phyloP scores from a whole-genome alignment of 805 yeast genomes.

The Ogataea ganodermae region DNA sequence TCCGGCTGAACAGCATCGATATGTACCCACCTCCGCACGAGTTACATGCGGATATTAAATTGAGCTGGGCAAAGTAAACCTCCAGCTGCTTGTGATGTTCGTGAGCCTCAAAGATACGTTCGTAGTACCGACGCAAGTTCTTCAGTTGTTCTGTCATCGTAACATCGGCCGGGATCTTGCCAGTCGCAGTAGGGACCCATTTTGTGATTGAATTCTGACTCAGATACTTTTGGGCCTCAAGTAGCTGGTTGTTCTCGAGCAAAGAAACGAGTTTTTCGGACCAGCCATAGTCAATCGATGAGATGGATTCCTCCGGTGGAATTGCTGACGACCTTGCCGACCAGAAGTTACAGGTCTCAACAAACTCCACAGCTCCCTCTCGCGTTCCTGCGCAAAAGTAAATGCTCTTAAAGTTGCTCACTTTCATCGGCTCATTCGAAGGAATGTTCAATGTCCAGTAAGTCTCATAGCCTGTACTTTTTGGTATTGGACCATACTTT shows the following conservation, averaged over 20 bases:
- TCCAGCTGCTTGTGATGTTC: conserved; percentile 43
- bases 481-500: conserved; percentile 27
- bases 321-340: conserved; percentile 81
- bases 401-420: conserved; percentile 39
- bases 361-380: conserved; percentile 68
- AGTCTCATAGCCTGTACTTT: conserved; percentile 38
- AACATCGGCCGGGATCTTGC: conserved; percentile 31
- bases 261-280: conserved; percentile 32
- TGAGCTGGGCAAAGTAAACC: conserved; percentile 13
- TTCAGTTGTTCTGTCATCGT: conserved; percentile 41
- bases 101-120: conserved; percentile 40
- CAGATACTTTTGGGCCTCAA: conserved; percentile 24
- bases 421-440: conserved; percentile 33
- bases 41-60: conserved; percentile 15
- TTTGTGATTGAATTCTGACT: conserved; percentile 38
- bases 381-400: conserved; percentile 66
- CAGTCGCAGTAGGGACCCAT: conserved; percentile 42
- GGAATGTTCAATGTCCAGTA: conserved; percentile 63
- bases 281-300: conserved; percentile 88
- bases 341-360: conserved; percentile 86
- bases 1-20: conserved; percentile 18
- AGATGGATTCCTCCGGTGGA: conserved; percentile 71
- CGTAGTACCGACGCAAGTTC: conserved; percentile 42
- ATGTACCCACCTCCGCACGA: conserved; percentile 13
- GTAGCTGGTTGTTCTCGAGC: conserved; percentile 3